These are phyloP conservation scores for Diaporthe amygdali DNA, from an alignment of 2,329 filamentous ascomycete species.

Conservation along the genomic window DNA sequence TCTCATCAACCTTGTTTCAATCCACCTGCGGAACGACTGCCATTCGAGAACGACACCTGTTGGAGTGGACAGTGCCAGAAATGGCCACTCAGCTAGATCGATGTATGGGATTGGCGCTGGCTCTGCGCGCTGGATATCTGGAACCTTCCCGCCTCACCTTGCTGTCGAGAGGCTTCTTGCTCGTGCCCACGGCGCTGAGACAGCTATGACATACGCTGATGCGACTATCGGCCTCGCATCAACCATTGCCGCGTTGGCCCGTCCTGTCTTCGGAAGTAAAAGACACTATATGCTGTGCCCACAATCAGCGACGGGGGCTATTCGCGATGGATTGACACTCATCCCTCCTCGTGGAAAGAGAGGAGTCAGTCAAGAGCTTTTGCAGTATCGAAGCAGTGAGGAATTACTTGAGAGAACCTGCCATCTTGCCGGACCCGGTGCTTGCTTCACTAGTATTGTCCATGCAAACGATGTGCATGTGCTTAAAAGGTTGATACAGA, in stretches of 20 bases:
- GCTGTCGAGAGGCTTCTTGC: not conserved
- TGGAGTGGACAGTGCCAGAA: not conserved
- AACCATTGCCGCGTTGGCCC: not conserved
- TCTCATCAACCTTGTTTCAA: not conserved
- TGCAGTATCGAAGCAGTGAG: not conserved
- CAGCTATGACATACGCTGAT: not conserved
- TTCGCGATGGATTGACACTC: not conserved
- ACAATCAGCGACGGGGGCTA: not conserved
- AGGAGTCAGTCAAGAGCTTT: not conserved
- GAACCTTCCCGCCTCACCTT: not conserved
- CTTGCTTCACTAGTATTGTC: not conserved
- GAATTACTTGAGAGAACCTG: not conserved
- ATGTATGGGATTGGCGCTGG: not conserved
- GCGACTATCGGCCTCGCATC: not conserved
- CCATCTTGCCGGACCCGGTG: not conserved
- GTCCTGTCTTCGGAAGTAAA: not conserved
- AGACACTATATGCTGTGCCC: not conserved
- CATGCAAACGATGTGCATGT: not conserved
- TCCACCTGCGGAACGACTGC: not conserved
- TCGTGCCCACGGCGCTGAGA: not conserved
- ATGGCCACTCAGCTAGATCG: not conserved
- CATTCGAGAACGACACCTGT: not conserved
- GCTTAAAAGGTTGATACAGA: not conserved
- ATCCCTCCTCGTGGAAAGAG: not conserved
- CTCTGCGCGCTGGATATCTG: not conserved